Percentiles rank a stretch among this genome's conserved stretches.
Conservation (phyloP, 1,139 yeast species). For the Keqinozyma sinolaborantium region DNA sequence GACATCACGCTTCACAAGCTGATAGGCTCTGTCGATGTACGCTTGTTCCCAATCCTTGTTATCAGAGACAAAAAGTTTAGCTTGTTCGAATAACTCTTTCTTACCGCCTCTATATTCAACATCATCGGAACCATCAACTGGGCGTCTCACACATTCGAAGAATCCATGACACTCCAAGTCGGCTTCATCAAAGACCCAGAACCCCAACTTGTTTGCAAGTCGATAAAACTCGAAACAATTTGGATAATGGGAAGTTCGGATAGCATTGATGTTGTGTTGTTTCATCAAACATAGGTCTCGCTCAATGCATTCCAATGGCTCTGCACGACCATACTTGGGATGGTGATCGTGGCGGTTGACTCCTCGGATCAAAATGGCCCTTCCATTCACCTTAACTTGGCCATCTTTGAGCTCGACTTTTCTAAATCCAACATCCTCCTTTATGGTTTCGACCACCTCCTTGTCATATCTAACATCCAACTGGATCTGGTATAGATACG, state of each 20-base stretch:
- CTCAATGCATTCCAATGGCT: constrained; percentile 22
- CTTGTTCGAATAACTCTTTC: constrained; percentile 7
- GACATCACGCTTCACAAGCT: constrained; percentile 23
- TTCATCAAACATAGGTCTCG: constrained; percentile 27
- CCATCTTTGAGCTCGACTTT: constrained; percentile 22
- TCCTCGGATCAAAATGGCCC: constrained; percentile 22
- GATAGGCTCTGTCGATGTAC: constrained; percentile 27
- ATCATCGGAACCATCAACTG: constrained; percentile 8
- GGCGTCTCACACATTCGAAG: constrained; percentile 13
- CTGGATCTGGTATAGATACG: constrained; percentile 21
- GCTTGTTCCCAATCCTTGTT: constrained; percentile 26
- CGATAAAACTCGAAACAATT: constrained; percentile 13
- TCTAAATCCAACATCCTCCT: constrained; percentile 26
- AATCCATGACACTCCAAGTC: constrained; percentile 36
- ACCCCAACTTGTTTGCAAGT: constrained; percentile 20
- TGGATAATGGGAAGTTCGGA: constrained; percentile 33
- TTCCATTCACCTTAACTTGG: constrained; percentile 21
- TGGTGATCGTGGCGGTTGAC: constrained; percentile 32
- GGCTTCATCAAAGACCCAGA: constrained; percentile 34
- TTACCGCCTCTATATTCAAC: constrained; percentile 9
- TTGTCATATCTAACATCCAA: constrained; percentile 10
- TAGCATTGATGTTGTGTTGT: constrained; percentile 27
- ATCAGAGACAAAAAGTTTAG: constrained; percentile 19
- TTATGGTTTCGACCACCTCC: constrained; percentile 5
- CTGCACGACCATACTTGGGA: constrained; percentile 26